Percentiles rank a stretch among this genome's conserved stretches.
phyloP scores from a whole-genome alignment of 306 rosid species.

The Vigna hirtella region DNA sequence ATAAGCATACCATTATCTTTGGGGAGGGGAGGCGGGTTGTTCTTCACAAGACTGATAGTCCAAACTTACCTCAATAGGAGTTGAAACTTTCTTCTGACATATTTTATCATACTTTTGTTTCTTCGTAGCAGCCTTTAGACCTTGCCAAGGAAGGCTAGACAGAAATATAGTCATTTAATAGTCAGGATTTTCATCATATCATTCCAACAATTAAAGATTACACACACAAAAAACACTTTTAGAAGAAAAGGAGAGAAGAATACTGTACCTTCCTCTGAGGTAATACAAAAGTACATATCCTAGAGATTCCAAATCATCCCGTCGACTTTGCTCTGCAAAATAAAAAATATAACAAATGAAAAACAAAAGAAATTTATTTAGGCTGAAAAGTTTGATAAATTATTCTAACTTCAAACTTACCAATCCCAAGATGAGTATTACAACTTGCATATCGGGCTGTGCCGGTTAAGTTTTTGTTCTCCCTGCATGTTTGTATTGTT shows the following conservation, averaged over 20 bases:
- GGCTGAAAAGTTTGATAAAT: constrained; percentile 18
- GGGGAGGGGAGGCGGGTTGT: background rate
- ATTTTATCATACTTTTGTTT: constrained; percentile 98
- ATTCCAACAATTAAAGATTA: background rate
- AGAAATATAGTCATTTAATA: constrained; percentile 39
- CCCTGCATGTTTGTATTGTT: constrained; percentile 58
- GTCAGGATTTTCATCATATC: constrained; percentile 22
- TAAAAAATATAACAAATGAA: constrained; percentile 41
- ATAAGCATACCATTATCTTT: background rate
- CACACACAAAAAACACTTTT: background rate
- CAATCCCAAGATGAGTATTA: constrained; percentile 98
- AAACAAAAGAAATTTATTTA: constrained; percentile 7
- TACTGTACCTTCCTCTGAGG: constrained; percentile 82
- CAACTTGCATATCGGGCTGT: constrained; percentile 99
- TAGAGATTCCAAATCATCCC: constrained; percentile 99
- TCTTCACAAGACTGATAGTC: constrained; percentile 14
- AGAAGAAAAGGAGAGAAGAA: constrained; percentile 35
- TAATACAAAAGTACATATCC: constrained; percentile 95
- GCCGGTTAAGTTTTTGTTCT: constrained; percentile 92
- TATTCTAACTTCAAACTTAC: constrained; percentile 63
- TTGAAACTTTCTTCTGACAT: constrained; percentile 92
- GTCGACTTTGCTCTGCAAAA: constrained; percentile 87
- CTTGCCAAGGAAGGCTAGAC: constrained; percentile 98
- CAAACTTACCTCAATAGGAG: constrained; percentile 88
- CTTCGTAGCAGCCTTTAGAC: constrained; percentile 95